Evolutionary conservation across 192 early-diverging fungal species (phyloP).

Genomic region (Globomyces pollinis-pini): DNA sequence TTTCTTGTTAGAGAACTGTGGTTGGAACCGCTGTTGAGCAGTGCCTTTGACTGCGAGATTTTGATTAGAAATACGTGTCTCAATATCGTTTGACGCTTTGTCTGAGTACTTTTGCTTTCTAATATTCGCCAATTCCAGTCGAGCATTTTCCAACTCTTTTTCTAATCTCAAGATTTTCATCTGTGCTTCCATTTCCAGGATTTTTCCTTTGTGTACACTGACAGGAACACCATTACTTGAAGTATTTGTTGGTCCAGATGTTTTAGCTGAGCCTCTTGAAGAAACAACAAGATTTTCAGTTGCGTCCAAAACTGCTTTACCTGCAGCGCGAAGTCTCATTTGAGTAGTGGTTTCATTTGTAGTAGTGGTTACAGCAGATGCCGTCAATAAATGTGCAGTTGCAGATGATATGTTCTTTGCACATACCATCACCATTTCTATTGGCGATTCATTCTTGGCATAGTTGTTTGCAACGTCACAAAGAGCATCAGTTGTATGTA

Average conservation of each 20-base stretch:
- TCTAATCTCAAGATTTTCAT: constrained; percentile 51
- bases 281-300: constrained; percentile 46
- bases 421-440: constrained; percentile 42
- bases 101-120: constrained; percentile 45
- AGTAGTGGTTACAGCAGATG: constrained; percentile 26
- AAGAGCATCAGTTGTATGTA: constrained; percentile 34
- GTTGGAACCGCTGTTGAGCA: not conserved
- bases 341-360: constrained; percentile 25
- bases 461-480: constrained; percentile 47
- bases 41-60: not conserved
- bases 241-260: not conserved
- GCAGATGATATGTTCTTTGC: constrained; percentile 38
- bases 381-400: constrained; percentile 44
- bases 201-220: constrained; percentile 15
- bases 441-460: constrained; percentile 28
- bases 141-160: constrained; percentile 47
- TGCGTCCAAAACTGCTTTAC: constrained; percentile 44
- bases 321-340: constrained; percentile 43
- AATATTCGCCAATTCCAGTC: constrained; percentile 37
- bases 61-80: not conserved
- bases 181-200: constrained; percentile 51
- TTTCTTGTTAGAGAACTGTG: not conserved
- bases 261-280: constrained; percentile 30
- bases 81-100: too few relatives aligned
- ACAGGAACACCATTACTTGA: not conserved